A percentile compares a stretch with the other conserved stretches of the same genome.
phyloP scores from a whole-genome alignment of 208 protist species.

The Trypanosoma congolense region DNA sequence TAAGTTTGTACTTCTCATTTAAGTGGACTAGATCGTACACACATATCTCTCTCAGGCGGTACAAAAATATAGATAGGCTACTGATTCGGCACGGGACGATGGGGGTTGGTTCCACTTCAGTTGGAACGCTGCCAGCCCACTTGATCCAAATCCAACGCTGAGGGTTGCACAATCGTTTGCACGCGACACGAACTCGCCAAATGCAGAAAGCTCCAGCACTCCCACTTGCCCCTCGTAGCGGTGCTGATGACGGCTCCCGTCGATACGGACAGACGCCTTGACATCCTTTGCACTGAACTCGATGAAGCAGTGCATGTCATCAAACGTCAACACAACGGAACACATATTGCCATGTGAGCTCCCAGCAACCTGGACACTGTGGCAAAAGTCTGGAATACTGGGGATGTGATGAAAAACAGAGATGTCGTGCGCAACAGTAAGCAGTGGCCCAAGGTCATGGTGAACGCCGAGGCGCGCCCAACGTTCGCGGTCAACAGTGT shows the following conservation, averaged over 20 bases:
- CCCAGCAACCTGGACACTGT: constrained; percentile 35
- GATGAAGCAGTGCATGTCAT: constrained; percentile 29
- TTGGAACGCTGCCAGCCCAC: constrained; percentile 42
- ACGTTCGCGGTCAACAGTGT: constrained; percentile 28
- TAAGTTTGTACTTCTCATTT: background rate
- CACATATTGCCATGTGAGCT: constrained; percentile 43
- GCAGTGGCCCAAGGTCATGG: constrained; percentile 57
- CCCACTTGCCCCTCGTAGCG: constrained; percentile 30
- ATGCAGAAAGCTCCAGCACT: constrained; percentile 45
- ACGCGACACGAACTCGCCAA: constrained; percentile 33
- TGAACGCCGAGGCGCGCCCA: constrained; percentile 38
- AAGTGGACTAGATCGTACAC: background rate
- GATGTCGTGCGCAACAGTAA: constrained; percentile 47
- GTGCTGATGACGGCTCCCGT: constrained; percentile 18
- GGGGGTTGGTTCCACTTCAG: constrained; percentile 35
- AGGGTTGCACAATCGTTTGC: constrained; percentile 19
- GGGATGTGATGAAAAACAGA: constrained; percentile 34
- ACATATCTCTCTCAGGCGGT: constrained; percentile 14
- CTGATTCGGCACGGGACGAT: constrained; percentile 13
- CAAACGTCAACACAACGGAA: constrained; percentile 30
- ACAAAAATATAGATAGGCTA: constrained; percentile 57
- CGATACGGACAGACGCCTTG: constrained; percentile 19
- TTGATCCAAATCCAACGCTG: constrained; percentile 43
- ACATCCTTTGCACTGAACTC: constrained; percentile 27
- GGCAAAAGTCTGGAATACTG: constrained; percentile 45